These are phyloP conservation scores for Colletotrichum sublineola DNA, from an alignment of 2,329 filamentous ascomycete species.

Conservation along the genomic window DNA sequence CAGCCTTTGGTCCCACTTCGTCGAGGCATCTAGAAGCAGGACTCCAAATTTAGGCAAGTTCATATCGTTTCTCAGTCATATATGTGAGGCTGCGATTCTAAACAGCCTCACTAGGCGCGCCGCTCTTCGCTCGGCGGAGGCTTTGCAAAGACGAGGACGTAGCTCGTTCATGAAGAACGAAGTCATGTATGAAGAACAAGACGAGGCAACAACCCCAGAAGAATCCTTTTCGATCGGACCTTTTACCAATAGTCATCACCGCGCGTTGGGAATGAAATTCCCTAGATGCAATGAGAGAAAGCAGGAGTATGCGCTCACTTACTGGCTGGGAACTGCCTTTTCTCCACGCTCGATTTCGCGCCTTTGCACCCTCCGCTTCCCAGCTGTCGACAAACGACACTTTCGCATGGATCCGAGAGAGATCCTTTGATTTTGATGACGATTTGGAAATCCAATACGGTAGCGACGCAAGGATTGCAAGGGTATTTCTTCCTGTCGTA, in stretches of 20 bases:
- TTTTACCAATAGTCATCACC: conserved; percentile 75
- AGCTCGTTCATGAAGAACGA: conserved; percentile 43
- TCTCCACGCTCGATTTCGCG: conserved; percentile 22
- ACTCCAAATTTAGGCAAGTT: conserved; percentile 64
- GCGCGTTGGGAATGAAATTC: conserved; percentile 34
- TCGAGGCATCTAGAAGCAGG: conserved; percentile 58
- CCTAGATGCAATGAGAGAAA: not conserved
- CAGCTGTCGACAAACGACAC: conserved; percentile 16
- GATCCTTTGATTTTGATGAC: not conserved
- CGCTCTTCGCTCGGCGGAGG: conserved; percentile 10
- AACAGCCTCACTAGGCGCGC: conserved; percentile 15
- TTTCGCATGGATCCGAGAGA: conserved; percentile 27
- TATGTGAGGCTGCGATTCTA: conserved; percentile 1
- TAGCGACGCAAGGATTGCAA: not conserved
- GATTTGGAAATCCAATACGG: not conserved
- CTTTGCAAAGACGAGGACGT: conserved; percentile 30
- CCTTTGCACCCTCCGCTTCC: conserved; percentile 34
- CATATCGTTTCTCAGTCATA: conserved; percentile 22
- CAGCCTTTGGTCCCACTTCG: conserved; percentile 71
- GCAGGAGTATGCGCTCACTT: conserved; percentile 10
- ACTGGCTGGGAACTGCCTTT: conserved; percentile 8
- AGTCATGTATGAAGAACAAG: conserved; percentile 39
- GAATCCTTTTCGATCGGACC: conserved; percentile 67
- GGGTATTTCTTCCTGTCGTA: not conserved
- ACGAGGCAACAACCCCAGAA: conserved; percentile 59